Base-by-base conservation (phyloP, 352 stramenopile genomes). In the Globisporangium orthogonon region DNA sequence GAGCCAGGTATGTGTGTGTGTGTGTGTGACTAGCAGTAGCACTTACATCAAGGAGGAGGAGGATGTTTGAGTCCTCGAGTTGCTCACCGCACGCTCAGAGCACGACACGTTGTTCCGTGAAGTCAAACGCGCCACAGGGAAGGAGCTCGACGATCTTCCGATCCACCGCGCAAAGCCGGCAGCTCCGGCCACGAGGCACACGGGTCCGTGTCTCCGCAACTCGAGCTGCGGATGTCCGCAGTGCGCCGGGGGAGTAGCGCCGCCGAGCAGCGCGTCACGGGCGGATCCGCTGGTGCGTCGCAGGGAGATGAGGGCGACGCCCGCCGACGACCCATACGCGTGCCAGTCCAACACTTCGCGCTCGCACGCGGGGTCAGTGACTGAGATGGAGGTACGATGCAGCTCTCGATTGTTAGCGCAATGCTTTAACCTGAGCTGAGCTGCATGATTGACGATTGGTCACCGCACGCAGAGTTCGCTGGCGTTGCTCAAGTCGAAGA, bases 61-160 rank as follows among this genome's bases (percentile, higher is more conserved):
- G 41, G 53, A 53, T 47, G 13, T 50, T 37, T 51, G 18, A 23
- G 23, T 23, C 23, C 23, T 23, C 23, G 23, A 23, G 23, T 41
- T 73, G 57, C 60, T 73, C 69, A 73, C 73, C 44, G 44, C 43
- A 15, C 4, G 68, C 58, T 65, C 55, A 92, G 82, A 90, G 59
- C 75, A 92, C 76, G 82, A 92, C 60, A 74, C 82, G 56, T 72
- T 92, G 65, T 87, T 85, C 54, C 75, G 74, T 65, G 82, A 90
- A 77, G 77, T 90, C n/a, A 92, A 90, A 62, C 76, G 76, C 28
- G 58, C 79, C 29, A 92, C 82, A 62, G 82, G 82, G 33, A 70
- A 78, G 58, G 74, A 78, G 30, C 71, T 92, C 28, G 72, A 87
- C 56, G 77, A 89, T 51, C 56, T 89, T 35, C 74, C 76, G 18